Base-by-base conservation (phyloP, 2,329 filamentous ascomycete genomes). In the Ascochyta lentis region DNA sequence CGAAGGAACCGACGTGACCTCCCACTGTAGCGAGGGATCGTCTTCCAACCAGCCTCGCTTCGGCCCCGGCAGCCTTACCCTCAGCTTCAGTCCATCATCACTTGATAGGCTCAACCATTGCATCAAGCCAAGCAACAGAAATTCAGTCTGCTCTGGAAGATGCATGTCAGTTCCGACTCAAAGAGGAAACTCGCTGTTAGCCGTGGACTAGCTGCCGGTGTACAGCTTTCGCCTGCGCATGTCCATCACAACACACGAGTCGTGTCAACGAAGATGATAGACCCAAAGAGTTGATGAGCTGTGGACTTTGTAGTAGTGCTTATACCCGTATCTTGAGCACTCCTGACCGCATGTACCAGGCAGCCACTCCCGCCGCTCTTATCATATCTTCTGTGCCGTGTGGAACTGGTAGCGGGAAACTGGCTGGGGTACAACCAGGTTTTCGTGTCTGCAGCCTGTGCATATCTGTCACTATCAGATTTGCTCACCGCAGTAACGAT, bases 291-390 rank as follows among this genome's bases (percentile, higher is more conserved):
- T 46, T 3, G 22, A 33, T 16, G 31, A n/a, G 10, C 26, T 34
- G 23, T 40, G 45, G 31, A 29, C 34, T 37, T n/a, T 39, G 9
- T 10, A 5, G 22, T 7, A 34, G 41, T 41, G 27, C 45, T 45
- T 49, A 55, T 46, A 29, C 15, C 15, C 26, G 16, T 26, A 42
- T 35, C 42, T 49, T 46, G 46, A 37, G 37, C 31, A 22, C 24
- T 47, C 24, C 34, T 56, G 19, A 47, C 41, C 46, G 24, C 31
- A 16, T 34, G 16, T 37, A 23, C 23, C 37, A 56, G 42, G 33
- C 47, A 56, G 53, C 42, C 53, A 56, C 53, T 50, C 15, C 38
- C 38, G 53, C 38, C 22, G 8, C n/a, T 29, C 23, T 35, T 46
- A 46, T 50, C 37, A 43, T n/a, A 15, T 13, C 16, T 41, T 33